phyloP scores from a whole-genome alignment of 2,329 filamentous ascomycete species.

The Plectosphaerella cucumerina region DNA sequence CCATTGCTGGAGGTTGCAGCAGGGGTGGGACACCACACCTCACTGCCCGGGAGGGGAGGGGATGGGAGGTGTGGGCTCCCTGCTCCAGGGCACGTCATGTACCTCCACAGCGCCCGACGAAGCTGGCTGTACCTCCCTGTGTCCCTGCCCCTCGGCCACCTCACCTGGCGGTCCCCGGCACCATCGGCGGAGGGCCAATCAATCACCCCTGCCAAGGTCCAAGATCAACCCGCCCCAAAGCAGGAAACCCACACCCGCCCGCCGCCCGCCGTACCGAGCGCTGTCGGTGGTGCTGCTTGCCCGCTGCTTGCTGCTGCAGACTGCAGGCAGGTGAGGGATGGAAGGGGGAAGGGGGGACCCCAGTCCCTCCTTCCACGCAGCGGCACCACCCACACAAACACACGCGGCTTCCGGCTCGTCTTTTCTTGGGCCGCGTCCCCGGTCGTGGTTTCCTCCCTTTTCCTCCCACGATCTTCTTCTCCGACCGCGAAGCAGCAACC shows the following conservation, averaged over 20 bases:
- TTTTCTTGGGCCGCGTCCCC: not conserved
- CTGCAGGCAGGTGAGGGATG: not conserved
- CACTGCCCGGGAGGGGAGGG: no score
- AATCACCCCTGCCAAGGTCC: not conserved
- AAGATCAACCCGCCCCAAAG: not conserved
- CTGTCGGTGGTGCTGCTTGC: not conserved
- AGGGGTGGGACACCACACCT: no score
- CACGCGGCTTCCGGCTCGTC: not conserved
- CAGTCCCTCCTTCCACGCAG: not conserved
- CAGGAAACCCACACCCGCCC: not conserved
- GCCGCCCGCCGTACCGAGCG: not conserved
- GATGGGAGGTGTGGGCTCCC: no score
- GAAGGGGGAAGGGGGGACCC: not conserved
- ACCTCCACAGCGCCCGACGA: no score
- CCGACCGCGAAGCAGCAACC: no score
- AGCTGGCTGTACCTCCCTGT: no score
- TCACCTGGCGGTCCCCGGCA: not conserved
- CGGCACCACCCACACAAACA: not conserved
- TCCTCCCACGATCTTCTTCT: not conserved
- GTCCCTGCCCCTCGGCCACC: not conserved
- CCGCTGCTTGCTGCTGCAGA: not conserved
- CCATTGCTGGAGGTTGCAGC: not conserved
- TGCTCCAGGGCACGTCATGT: no score
- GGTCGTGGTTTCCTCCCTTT: not conserved
- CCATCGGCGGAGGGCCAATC: not conserved